These are phyloP conservation scores for Aspergillus cejpii DNA, from an alignment of 2,329 filamentous ascomycete genomes.

Conservation along the genomic window DNA sequence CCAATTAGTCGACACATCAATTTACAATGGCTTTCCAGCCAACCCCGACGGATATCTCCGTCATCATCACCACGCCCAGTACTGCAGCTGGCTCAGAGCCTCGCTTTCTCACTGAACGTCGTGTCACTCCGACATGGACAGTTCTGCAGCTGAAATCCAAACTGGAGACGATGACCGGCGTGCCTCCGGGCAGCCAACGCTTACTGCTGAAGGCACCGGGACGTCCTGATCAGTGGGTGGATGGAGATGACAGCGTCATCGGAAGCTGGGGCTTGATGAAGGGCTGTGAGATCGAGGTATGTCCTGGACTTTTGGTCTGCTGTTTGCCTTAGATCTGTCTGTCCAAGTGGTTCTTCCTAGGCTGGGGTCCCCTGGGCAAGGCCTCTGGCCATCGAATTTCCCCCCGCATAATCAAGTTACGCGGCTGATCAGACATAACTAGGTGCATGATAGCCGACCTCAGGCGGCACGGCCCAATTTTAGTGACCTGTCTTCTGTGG, in stretches of 20 bases:
- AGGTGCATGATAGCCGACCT: constrained; percentile 78
- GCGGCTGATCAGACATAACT: background rate
- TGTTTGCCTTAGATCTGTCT: background rate
- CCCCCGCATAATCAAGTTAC: no score
- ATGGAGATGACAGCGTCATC: constrained; percentile 66
- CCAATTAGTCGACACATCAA: background rate
- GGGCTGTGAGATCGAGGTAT: constrained; percentile 42
- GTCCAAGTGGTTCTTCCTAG: no score
- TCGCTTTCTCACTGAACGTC: constrained; percentile 66
- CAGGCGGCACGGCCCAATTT: constrained; percentile 69
- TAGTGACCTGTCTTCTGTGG: constrained; percentile 70
- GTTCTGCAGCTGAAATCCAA: constrained; percentile 76
- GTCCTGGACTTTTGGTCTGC: constrained; percentile 7
- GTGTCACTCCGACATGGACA: constrained; percentile 87
- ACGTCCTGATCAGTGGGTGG: constrained; percentile 53
- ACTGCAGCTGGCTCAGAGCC: constrained; percentile 20
- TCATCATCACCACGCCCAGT: constrained; percentile 34
- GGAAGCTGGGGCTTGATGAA: constrained; percentile 41
- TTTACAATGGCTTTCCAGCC: constrained; percentile 33
- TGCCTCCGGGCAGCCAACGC: constrained; percentile 72
- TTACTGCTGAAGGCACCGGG: constrained; percentile 64
- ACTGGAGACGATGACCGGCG: constrained; percentile 86
- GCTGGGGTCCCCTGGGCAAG: no score
- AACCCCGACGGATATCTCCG: constrained; percentile 36
- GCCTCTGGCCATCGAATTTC: no score